A percentile compares a stretch with the other conserved stretches of the same genome.
Conservation (phyloP, 1,284 basidiomycete genomes). For the Tetrapyrgos nigripes region DNA sequence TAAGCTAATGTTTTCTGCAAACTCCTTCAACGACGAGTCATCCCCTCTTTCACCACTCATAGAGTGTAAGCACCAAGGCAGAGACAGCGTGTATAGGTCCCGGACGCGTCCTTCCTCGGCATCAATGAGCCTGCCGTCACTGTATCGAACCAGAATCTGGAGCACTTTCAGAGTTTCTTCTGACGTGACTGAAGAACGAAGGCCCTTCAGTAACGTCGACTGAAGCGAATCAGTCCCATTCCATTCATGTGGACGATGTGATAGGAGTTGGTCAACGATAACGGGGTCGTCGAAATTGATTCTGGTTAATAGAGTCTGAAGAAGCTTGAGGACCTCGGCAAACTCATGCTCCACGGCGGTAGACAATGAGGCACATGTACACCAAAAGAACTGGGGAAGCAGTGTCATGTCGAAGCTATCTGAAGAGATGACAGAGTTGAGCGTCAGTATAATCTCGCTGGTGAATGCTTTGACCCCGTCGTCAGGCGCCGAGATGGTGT, state of each 20-base stretch:
- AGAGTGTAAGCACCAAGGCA: slow-evolving; percentile 91
- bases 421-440: slow-evolving; percentile 71
- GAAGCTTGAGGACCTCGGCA: slow-evolving; percentile 68
- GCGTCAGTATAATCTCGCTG: slow-evolving; percentile 82
- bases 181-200: slow-evolving; percentile 82
- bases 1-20: slow-evolving; percentile 78
- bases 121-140: slow-evolving; percentile 77
- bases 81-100: slow-evolving; percentile 81
- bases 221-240: slow-evolving; percentile 73
- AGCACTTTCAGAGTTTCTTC: slow-evolving; percentile 75
- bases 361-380: slow-evolving; percentile 80
- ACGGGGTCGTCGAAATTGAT: slow-evolving; percentile 77
- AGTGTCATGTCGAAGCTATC: slow-evolving; percentile 64
- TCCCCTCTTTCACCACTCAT: slow-evolving; percentile 74
- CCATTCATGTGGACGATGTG: slow-evolving; percentile 80
- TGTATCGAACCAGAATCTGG: slow-evolving; percentile 66
- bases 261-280: slow-evolving; percentile 68
- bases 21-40: slow-evolving; percentile 68
- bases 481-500: slow-evolving; percentile 81
- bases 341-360: slow-evolving; percentile 90
- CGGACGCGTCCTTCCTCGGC: slow-evolving; percentile 75
- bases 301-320: slow-evolving; percentile 75
- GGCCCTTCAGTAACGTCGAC: slow-evolving; percentile 77
- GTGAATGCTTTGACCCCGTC: slow-evolving; percentile 85
- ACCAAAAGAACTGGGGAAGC: slow-evolving; percentile 91